phyloP scores from a whole-genome alignment of 2,329 filamentous ascomycete genomes.

The Cladosporium halotolerans region DNA sequence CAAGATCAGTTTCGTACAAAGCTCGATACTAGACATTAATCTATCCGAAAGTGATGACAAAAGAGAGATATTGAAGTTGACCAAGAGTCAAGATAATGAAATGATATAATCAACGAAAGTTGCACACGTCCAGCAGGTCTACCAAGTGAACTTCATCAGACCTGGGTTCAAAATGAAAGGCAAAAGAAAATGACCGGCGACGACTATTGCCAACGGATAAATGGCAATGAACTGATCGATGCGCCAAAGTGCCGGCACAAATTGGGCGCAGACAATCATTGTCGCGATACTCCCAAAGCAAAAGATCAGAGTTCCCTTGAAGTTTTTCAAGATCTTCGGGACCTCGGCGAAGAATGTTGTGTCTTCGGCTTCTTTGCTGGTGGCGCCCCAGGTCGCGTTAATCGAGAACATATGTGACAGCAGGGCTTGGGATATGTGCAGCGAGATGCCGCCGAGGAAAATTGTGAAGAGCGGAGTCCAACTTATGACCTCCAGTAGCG shows the following conservation, averaged over 20 bases:
- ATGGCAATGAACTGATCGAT: conserved; percentile 56
- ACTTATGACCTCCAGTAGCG: conserved; percentile 52
- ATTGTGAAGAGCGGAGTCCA: conserved; percentile 51
- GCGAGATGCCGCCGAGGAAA: conserved; percentile 36
- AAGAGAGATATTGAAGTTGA: no score
- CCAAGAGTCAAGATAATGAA: no score
- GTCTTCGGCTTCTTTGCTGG: conserved; percentile 52
- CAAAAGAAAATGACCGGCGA: conserved; percentile 51
- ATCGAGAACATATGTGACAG: conserved; percentile 36
- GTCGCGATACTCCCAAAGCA: conserved; percentile 41
- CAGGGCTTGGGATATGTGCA: conserved; percentile 37
- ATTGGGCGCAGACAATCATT: conserved; percentile 45
- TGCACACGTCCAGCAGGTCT: conserved; percentile 14
- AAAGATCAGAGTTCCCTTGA: conserved; percentile 51
- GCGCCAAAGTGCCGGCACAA: conserved; percentile 48
- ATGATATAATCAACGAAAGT: background rate
- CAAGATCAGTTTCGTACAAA: no score
- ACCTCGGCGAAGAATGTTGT: conserved; percentile 54
- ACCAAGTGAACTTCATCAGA: conserved; percentile 59
- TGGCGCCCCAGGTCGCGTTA: conserved; percentile 48
- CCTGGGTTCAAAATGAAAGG: conserved; percentile 58
- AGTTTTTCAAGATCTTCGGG: conserved; percentile 48
- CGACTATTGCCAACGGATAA: conserved; percentile 49
- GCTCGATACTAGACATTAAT: no score
- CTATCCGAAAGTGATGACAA: no score